phyloP scores from a whole-genome alignment of 2,329 filamentous ascomycete species.

The Aciculosporium take region DNA sequence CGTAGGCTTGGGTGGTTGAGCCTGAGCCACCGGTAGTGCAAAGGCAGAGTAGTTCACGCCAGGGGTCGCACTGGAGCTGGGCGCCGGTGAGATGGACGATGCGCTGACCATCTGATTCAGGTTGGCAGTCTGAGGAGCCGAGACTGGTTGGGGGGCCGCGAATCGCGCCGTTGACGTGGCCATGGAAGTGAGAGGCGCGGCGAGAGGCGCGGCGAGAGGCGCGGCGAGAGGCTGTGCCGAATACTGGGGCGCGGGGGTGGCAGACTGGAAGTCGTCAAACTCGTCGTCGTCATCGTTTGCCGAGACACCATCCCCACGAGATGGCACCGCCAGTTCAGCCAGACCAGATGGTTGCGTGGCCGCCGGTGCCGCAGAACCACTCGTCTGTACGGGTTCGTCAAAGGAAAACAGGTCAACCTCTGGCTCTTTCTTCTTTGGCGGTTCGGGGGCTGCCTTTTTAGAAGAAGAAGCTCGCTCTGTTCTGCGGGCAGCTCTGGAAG shows the following conservation, averaged over 20 bases:
- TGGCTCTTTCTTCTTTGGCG: constrained; percentile 71
- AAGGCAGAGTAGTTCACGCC: constrained; percentile 53
- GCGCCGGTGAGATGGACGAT: constrained; percentile 64
- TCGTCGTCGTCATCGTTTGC: constrained; percentile 66
- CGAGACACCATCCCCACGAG: constrained; percentile 10
- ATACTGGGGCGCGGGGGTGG: constrained; percentile 43
- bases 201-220: constrained; percentile 33
- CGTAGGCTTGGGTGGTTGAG: constrained; percentile 38
- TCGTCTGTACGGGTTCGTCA: constrained; percentile 53
- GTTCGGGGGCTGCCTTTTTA: constrained; percentile 39
- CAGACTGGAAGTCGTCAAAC: constrained; percentile 95
- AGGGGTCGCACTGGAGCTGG: constrained; percentile 39
- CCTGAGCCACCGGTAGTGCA: constrained; percentile 23
- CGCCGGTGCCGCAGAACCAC: constrained; percentile 28
- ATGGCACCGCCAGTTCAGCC: constrained; percentile 25
- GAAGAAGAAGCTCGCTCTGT: constrained; percentile 17
- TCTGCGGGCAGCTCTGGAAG: constrained; percentile 28
- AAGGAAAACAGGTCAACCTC: constrained; percentile 89
- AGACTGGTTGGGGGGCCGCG: constrained; percentile 70
- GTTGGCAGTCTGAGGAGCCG: constrained; percentile 66
- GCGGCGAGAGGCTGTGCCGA: constrained; percentile 32
- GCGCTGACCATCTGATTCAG: constrained; percentile 68
- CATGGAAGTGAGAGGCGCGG: constrained; percentile 34
- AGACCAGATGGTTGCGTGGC: constrained; percentile 33
- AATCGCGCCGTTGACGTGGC: constrained; percentile 50